A percentile compares a stretch with the other conserved stretches of the same genome.
phyloP scores from a whole-genome alignment of 139 green algal genomes.

The Mesostigma viride region DNA sequence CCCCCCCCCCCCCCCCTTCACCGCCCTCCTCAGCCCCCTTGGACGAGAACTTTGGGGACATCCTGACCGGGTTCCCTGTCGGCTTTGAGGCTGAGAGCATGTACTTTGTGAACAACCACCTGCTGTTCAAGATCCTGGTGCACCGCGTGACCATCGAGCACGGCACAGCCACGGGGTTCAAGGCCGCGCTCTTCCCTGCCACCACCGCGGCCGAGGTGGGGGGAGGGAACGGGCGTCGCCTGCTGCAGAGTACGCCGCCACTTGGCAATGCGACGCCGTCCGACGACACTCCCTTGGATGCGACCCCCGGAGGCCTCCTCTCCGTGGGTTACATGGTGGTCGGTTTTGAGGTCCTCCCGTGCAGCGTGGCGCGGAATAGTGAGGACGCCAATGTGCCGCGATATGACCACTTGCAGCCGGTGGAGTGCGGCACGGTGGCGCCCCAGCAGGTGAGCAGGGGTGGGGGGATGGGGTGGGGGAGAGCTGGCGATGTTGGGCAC shows the following conservation, averaged over 20 bases:
- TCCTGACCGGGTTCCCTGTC: slow-evolving; percentile 73
- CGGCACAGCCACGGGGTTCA: slow-evolving; percentile 31
- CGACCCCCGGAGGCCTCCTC: too few relatives aligned
- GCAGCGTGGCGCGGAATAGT: slow-evolving; percentile 37
- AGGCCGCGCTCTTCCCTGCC: background rate
- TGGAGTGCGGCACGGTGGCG: too few relatives aligned
- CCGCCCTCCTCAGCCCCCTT: too few relatives aligned
- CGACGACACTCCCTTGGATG: too few relatives aligned
- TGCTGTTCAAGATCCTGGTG: slow-evolving; percentile 72
- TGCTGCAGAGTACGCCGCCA: too few relatives aligned
- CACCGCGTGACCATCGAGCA: slow-evolving; percentile 59
- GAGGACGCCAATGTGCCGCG: too few relatives aligned
- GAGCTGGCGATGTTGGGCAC: too few relatives aligned
- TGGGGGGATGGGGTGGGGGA: too few relatives aligned
- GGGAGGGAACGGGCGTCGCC: too few relatives aligned
- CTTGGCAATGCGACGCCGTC: too few relatives aligned
- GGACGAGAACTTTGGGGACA: slow-evolving; percentile 42
- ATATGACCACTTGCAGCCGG: too few relatives aligned
- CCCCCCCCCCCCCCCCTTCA: background rate
- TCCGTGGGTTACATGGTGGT: slow-evolving; percentile 69
- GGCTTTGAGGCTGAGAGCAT: slow-evolving; percentile 50
- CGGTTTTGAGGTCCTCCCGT: slow-evolving; percentile 81
- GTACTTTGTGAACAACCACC: slow-evolving; percentile 79
- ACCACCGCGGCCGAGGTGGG: slow-evolving; percentile 7
- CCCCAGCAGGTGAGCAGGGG: slow-evolving; percentile 63